Evolutionary conservation across 169 alveolate genomes (phyloP).

Genomic region (Plasmodium falciparum): DNA sequence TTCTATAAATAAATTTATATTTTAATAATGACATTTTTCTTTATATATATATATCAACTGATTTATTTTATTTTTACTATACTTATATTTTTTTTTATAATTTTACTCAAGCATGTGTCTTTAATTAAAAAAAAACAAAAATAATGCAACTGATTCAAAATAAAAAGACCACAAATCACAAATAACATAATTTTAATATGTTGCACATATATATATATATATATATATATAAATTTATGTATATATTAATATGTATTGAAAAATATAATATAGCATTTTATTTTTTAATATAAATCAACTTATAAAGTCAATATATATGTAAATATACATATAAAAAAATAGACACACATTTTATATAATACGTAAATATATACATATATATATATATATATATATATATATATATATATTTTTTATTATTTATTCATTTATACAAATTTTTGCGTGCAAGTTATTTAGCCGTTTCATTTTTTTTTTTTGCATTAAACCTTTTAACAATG

Average conservation of each 20-base stretch:
- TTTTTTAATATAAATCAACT: too few species aligned
- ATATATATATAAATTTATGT: not conserved
- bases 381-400: not conserved
- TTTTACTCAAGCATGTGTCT: conserved; percentile 1
- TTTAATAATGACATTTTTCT: too few species aligned
- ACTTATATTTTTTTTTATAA: not conserved
- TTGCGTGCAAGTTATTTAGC: not conserved
- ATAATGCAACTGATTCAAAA: not conserved
- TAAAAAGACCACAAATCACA: not conserved
- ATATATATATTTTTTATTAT: not conserved
- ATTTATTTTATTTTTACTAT: too few species aligned
- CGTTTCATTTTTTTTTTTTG: not conserved
- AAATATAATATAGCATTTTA: too few species aligned
- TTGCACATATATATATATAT: not conserved
- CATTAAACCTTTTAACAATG: conserved; percentile 14
- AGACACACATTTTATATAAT: too few species aligned
- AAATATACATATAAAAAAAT: too few species aligned
- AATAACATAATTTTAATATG: not conserved
- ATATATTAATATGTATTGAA: not conserved
- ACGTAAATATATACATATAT: too few species aligned
- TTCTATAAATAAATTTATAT: too few species aligned
- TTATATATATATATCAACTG: too few species aligned
- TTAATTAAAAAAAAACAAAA: not conserved
- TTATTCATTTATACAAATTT: not conserved
- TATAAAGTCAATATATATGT: too few species aligned